Base-by-base conservation (phyloP, 805 yeast genomes). In the Cyberlindnera nakhonratchasimensis region DNA sequence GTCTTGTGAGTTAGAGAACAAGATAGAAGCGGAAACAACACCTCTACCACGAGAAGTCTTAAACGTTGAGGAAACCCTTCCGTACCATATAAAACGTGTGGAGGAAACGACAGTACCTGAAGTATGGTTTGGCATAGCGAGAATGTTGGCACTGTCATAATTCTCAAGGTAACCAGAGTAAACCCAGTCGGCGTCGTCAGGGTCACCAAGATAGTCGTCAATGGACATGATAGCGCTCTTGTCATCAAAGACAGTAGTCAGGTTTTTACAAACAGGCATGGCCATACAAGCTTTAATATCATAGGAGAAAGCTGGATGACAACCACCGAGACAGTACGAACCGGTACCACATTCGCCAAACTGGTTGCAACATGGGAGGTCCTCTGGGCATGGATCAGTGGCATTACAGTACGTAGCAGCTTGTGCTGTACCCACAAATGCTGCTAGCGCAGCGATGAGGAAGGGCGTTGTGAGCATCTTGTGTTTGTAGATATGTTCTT, bases 11-110 rank as follows among this genome's bases (percentile, higher is more conserved):
- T 86, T 85, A 7, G 96, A 86, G 64, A 79, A 82, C 39, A 87
- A 62, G 63, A 89, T 87, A 56, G 81, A 78, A 23, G 96, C 90
- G 13, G 95, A 74, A 45, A 89, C 90, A 28, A 89, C 96, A 71
- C 97, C 97, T 9, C 65, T 71, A 29, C 73, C 74, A 58, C 79
- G 86, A 1, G 96, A 84, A 0, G 91, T 70, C 67, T 83, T 88
- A 56, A 88, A 56, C 37, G 69, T 74, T 37, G 83, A 81, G 24
- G 80, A 67, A 24, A 87, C 73, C 59, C 80, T 85, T 40, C 97
- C 97, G 65, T 85, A 89, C 96, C 96, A 90, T 42, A 90, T 65
- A 65, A 76, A 86, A 57, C 77, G 73, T 5, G 95, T 77, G 3
- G 95, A 81, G 1, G 95, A 82, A 20, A 89, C 59, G 38, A 88